phyloP scores from a whole-genome alignment of 2,329 filamentous ascomycete genomes.

The Botryotinia narcissicola region DNA sequence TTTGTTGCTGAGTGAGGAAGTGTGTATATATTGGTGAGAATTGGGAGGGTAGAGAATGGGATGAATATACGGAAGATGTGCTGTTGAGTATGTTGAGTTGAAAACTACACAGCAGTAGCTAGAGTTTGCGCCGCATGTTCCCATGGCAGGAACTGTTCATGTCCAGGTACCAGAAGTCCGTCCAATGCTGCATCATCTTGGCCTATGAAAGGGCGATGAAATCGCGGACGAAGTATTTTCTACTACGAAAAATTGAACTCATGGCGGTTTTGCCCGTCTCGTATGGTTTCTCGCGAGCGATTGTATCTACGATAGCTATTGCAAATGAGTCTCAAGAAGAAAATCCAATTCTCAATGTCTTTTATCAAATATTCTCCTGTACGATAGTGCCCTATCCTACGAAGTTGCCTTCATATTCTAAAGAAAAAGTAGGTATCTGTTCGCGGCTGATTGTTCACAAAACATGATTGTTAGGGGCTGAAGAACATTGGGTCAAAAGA shows the following conservation, averaged over 20 bases:
- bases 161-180: not conserved
- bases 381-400: not conserved
- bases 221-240: not conserved
- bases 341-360: not conserved
- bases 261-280: not conserved
- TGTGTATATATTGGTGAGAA: not conserved
- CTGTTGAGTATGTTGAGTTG: not conserved
- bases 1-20: not conserved
- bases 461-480: not conserved
- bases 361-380: not conserved
- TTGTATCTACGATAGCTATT: not conserved
- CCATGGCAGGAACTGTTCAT: not conserved
- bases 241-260: not conserved
- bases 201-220: not conserved
- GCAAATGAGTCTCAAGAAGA: not conserved
- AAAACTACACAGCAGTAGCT: not conserved
- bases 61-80: too few species aligned
- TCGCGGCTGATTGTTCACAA: not conserved
- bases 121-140: too few species aligned
- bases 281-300: not conserved
- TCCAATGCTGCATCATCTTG: not conserved
- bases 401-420: not conserved
- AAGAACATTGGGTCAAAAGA: not conserved
- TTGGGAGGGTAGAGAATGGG: too few species aligned
- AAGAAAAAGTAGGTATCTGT: not conserved